These are phyloP conservation scores for Ophiostoma tasmaniense DNA, from an alignment of 2,329 filamentous ascomycete species.

Conservation along the genomic window DNA sequence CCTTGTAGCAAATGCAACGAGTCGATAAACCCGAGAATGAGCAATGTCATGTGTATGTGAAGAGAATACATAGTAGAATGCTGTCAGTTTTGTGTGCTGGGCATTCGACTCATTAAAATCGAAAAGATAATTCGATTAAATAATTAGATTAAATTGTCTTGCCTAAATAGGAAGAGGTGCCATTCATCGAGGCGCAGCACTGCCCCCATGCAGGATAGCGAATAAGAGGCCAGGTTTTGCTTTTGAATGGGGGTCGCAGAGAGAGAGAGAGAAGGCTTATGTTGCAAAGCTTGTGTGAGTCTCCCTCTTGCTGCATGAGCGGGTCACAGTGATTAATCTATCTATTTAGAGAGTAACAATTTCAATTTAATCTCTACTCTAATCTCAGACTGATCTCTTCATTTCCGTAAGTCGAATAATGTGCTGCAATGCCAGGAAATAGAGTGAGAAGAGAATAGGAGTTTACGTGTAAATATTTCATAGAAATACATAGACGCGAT, in stretches of 20 bases:
- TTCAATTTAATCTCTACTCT: background rate
- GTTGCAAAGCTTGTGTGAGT: background rate
- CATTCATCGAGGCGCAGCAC: conserved; percentile 4
- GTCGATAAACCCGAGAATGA: background rate
- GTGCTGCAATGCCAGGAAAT: no score
- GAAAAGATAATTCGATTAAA: background rate
- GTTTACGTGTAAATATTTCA: no score
- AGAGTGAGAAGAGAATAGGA: no score
- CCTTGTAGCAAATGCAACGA: background rate
- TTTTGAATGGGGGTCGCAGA: background rate
- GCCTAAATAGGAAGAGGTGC: background rate
- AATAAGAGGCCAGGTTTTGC: background rate
- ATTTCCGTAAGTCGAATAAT: background rate
- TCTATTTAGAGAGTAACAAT: background rate
- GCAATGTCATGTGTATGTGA: background rate
- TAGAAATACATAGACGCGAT: no score
- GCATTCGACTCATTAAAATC: background rate
- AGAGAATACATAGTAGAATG: no score
- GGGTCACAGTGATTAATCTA: background rate
- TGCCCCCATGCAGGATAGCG: background rate
- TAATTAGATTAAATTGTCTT: background rate
- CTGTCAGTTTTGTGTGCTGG: no score
- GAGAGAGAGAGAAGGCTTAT: background rate
- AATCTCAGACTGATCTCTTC: background rate
- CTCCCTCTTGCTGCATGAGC: background rate